These are phyloP conservation scores for Trifolium fragiferum DNA, from an alignment of 306 rosid genomes.

Conservation along the genomic window DNA sequence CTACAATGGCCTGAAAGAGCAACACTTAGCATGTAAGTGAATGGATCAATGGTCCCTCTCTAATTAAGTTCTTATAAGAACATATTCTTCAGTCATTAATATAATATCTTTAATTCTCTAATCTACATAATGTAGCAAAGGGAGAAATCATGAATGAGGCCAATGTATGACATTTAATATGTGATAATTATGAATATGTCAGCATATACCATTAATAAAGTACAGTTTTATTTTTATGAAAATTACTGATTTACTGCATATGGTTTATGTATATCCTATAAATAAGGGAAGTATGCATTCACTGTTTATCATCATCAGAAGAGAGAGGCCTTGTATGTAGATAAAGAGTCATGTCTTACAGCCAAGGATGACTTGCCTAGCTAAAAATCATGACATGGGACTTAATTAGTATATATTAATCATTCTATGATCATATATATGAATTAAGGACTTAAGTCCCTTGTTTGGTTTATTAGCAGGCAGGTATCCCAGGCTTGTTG, in stretches of 20 bases:
- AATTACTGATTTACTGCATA: neutral
- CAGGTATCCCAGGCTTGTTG: constrained; percentile 55
- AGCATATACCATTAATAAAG: constrained; percentile 16
- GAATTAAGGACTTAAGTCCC: neutral
- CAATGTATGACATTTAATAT: neutral
- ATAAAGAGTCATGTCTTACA: constrained; percentile 60
- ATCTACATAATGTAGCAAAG: constrained; percentile 34
- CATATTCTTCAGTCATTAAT: constrained; percentile 42
- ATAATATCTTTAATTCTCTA: neutral
- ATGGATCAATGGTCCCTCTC: constrained; percentile 38
- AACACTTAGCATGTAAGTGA: constrained; percentile 21
- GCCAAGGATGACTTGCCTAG: constrained; percentile 87
- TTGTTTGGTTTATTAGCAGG: constrained; percentile 54
- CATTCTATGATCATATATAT: too few species aligned
- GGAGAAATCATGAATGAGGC: neutral
- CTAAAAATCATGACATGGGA: constrained; percentile 8
- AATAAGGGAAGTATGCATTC: constrained; percentile 39
- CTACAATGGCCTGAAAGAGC: constrained; percentile 7
- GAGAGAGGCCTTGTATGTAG: constrained; percentile 64
- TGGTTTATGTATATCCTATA: neutral
- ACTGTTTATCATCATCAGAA: constrained; percentile 31
- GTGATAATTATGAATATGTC: constrained; percentile 37
- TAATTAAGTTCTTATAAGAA: constrained; percentile 31
- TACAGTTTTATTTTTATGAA: neutral
- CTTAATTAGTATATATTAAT: neutral